Conservation (phyloP, 805 yeast species). For the Millerozyma acaciae region DNA sequence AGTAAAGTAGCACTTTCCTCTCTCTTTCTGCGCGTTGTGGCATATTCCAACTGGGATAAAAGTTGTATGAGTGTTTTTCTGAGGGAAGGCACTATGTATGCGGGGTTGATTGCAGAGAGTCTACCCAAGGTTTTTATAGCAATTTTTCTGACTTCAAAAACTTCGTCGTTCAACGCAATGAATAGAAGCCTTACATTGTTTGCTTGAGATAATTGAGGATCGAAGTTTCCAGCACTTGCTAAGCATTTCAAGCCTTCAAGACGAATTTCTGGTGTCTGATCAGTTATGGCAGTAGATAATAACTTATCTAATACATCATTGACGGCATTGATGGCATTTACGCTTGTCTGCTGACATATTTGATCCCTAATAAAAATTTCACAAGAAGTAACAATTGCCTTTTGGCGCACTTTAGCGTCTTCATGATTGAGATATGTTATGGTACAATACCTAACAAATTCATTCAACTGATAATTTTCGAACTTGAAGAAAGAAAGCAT, state of each 20-base stretch:
- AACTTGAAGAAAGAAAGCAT: constrained; percentile 75
- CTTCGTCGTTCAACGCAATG: constrained; percentile 89
- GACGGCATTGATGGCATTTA: constrained; percentile 76
- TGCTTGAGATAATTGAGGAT: constrained; percentile 91
- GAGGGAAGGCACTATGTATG: constrained; percentile 89
- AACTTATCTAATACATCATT: constrained; percentile 80
- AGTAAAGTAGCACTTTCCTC: constrained; percentile 84
- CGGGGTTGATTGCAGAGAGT: constrained; percentile 82
- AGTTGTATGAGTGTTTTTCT: constrained; percentile 83
- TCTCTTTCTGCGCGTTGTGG: constrained; percentile 65
- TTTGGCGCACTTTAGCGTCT: constrained; percentile 71
- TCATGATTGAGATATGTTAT: constrained; percentile 81
- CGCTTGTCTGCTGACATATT: constrained; percentile 78
- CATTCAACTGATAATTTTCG: constrained; percentile 71
- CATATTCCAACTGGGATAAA: constrained; percentile 78
- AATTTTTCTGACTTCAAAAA: constrained; percentile 73
- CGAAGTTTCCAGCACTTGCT: constrained; percentile 61
- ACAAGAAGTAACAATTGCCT: constrained; percentile 83
- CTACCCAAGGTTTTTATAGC: constrained; percentile 81
- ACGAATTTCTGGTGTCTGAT: constrained; percentile 81
- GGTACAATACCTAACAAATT: constrained; percentile 81
- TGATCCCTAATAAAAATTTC: constrained; percentile 72
- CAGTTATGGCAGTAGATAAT: constrained; percentile 80
- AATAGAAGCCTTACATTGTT: constrained; percentile 81
- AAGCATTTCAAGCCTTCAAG: constrained; percentile 71